phyloP scores from a whole-genome alignment of 1,284 basidiomycete genomes.

The Apiotrichum veenhuisii region DNA sequence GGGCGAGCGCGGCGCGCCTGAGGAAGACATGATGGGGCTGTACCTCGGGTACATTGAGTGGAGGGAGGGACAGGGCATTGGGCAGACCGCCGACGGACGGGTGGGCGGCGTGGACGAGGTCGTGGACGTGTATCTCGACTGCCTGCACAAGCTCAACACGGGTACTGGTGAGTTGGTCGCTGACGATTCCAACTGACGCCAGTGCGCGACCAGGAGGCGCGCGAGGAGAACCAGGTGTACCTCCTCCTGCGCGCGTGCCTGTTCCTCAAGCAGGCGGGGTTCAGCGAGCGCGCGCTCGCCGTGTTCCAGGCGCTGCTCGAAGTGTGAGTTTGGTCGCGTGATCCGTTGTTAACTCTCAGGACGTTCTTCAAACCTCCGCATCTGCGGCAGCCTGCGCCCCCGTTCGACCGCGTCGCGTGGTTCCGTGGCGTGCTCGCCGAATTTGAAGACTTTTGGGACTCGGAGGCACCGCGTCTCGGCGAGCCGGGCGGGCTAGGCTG shows the following conservation, averaged over 20 bases:
- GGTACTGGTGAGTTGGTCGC: background rate
- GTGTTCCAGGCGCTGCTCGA: slow-evolving; percentile 54
- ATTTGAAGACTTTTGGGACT: slow-evolving; percentile 55
- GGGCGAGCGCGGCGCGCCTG: slow-evolving; percentile 11
- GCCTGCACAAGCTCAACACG: slow-evolving; percentile 25
- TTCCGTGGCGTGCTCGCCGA: slow-evolving; percentile 34
- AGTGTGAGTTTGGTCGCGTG: slow-evolving; percentile 34
- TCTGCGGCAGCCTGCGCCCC: slow-evolving; percentile 19
- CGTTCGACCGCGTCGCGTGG: slow-evolving; percentile 23
- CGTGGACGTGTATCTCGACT: slow-evolving; percentile 40
- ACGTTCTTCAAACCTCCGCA: slow-evolving; percentile 49
- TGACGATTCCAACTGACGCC: background rate
- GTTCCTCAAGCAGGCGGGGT: slow-evolving; percentile 64
- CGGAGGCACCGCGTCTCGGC: slow-evolving; percentile 52
- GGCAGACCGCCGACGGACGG: slow-evolving; percentile 12
- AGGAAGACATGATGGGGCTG: slow-evolving; percentile 33
- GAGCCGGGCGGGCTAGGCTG: slow-evolving; percentile 51
- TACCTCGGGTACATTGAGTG: slow-evolving; percentile 47
- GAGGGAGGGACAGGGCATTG: slow-evolving; percentile 44
- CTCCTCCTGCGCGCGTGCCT: slow-evolving; percentile 48
- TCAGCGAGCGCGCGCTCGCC: slow-evolving; percentile 52
- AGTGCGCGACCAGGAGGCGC: slow-evolving; percentile 16
- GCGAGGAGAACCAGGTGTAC: slow-evolving; percentile 46
- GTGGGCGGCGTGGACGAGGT: slow-evolving; percentile 42
- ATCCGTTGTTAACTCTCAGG: slow-evolving; percentile 17